phyloP scores from a whole-genome alignment of 2,329 filamentous ascomycete genomes.

The Colletotrichum horii region DNA sequence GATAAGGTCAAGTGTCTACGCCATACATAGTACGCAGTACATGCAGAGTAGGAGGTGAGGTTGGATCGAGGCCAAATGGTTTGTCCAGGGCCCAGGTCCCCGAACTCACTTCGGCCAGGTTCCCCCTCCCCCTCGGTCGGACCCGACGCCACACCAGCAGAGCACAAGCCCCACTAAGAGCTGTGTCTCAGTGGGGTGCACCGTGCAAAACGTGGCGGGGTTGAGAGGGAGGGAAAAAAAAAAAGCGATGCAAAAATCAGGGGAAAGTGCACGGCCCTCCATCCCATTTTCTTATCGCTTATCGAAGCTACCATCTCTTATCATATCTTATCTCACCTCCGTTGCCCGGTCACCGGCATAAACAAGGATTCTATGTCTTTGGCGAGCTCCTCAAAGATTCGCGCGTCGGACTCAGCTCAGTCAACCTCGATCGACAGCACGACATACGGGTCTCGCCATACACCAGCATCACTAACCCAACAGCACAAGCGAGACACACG shows the following conservation, averaged over 20 bases:
- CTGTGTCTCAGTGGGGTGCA: slow-evolving; percentile 4
- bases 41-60: not conserved
- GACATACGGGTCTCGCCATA: not conserved
- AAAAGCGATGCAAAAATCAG: not conserved
- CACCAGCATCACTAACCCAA: not conserved
- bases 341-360: slow-evolving; percentile 17
- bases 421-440: not conserved
- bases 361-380: slow-evolving; percentile 14
- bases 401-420: not conserved
- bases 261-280: not conserved
- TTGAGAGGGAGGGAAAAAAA: not conserved
- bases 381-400: not conserved
- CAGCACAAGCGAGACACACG: not conserved
- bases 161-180: not conserved
- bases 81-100: not conserved
- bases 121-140: not conserved
- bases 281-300: not conserved
- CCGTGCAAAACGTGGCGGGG: slow-evolving; percentile 13
- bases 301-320: not conserved
- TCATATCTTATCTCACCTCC: not conserved
- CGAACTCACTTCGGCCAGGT: not conserved
- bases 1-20: not conserved
- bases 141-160: not conserved
- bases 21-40: not conserved
- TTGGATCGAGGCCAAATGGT: not conserved